phyloP scores from a whole-genome alignment of 2,329 filamentous ascomycete species.

The Laburnicola sp. region DNA sequence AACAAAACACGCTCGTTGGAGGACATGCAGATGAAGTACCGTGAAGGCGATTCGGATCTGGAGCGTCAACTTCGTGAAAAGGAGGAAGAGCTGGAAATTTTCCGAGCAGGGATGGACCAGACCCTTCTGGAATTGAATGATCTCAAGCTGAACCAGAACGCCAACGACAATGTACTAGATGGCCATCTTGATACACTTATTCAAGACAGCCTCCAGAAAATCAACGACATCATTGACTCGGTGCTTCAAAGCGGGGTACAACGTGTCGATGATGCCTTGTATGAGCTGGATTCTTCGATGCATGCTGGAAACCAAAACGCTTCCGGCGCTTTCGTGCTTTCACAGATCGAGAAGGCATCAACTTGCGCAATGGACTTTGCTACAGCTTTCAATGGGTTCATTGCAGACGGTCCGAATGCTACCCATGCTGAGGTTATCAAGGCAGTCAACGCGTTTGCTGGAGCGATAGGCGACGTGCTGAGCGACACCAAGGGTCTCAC shows the following conservation, averaged over 20 bases:
- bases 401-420: constrained; percentile 92
- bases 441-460: constrained; percentile 85
- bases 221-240: constrained; percentile 96
- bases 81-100: constrained; percentile 96
- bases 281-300: constrained; percentile 97
- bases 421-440: constrained; percentile 88
- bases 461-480: constrained; percentile 88
- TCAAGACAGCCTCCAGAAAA: constrained; percentile 83
- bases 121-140: constrained; percentile 91
- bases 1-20: constrained; percentile 88
- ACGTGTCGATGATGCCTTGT: constrained; percentile 92
- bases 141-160: constrained; percentile 64
- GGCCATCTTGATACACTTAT: constrained; percentile 90
- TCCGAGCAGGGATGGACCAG: constrained; percentile 97
- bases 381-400: constrained; percentile 97
- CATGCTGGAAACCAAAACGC: constrained; percentile 98
- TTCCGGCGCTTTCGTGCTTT: constrained; percentile 89
- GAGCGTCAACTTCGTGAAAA: constrained; percentile 87
- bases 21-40: constrained; percentile 75
- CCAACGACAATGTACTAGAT: constrained; percentile 79
- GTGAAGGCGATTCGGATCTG: constrained; percentile 81
- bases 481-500: constrained; percentile 96
- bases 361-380: constrained; percentile 95
- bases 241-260: constrained; percentile 91
- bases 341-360: constrained; percentile 95